A percentile compares a stretch with the other conserved stretches of the same genome.
These are phyloP conservation scores for Pseudogymnoascus sp. DNA, from an alignment of 2,329 filamentous ascomycete species.

Conservation along the genomic window DNA sequence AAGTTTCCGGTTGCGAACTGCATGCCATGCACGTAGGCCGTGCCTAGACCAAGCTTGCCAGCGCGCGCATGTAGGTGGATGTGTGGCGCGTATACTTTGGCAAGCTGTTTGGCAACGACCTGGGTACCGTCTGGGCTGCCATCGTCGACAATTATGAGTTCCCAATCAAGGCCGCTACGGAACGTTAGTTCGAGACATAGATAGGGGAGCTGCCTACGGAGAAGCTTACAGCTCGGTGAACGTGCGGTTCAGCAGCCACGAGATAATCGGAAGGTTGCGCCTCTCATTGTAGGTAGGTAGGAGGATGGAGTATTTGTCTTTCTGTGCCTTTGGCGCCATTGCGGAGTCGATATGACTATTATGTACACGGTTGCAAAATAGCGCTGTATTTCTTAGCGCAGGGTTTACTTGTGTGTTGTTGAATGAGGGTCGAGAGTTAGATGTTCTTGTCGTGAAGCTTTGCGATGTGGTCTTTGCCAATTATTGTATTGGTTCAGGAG, in stretches of 20 bases:
- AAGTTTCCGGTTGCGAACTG: constrained; percentile 87
- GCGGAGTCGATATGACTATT: neutral
- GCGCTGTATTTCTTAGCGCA: neutral
- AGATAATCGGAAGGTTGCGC: constrained; percentile 89
- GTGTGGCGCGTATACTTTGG: constrained; percentile 71
- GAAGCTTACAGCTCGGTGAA: constrained; percentile 72
- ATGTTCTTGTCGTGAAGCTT: constrained; percentile 5
- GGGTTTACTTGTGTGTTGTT: neutral
- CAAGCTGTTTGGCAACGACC: constrained; percentile 80
- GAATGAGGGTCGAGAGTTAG: neutral
- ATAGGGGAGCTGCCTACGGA: constrained; percentile 20
- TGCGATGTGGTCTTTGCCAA: constrained; percentile 9
- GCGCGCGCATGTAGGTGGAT: constrained; percentile 79
- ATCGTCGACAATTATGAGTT: constrained; percentile 97
- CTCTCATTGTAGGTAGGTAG: constrained; percentile 98
- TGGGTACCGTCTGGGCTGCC: constrained; percentile 94
- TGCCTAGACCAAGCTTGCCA: constrained; percentile 94
- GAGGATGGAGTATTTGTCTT: constrained; percentile 91
- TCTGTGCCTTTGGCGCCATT: constrained; percentile 18
- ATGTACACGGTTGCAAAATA: neutral
- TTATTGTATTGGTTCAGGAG: constrained; percentile 7
- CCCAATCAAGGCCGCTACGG: constrained; percentile 64
- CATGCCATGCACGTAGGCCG: constrained; percentile 90
- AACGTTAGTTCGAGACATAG: neutral
- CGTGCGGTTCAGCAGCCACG: constrained; percentile 85